Evolutionary conservation across 176 grass and related monocot genomes (phyloP).

Genomic region (Tillandsia leiboldiana): DNA sequence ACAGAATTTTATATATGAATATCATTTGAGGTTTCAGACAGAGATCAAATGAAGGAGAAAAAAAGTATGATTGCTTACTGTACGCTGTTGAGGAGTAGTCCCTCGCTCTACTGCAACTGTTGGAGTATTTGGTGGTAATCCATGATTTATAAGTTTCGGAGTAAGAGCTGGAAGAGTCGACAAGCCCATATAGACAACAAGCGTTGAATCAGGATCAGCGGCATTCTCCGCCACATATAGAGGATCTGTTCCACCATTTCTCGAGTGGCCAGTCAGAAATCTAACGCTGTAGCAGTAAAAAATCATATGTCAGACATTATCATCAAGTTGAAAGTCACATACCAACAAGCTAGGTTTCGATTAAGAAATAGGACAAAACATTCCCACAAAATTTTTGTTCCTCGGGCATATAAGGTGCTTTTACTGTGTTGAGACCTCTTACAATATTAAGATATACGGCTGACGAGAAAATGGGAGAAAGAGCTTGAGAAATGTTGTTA

Average conservation of each 20-base stretch:
- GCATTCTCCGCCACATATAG: conserved; percentile 79
- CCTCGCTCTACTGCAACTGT: conserved; percentile 81
- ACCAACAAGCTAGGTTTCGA: conserved; percentile 9
- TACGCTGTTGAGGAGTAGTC: conserved; percentile 78
- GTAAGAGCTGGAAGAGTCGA: conserved; percentile 66
- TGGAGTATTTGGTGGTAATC: conserved; percentile 65
- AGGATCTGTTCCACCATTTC: conserved; percentile 91
- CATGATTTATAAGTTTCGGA: conserved; percentile 76
- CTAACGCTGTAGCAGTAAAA: conserved; percentile 54
- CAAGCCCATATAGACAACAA: conserved; percentile 96
- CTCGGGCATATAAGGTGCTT: not conserved
- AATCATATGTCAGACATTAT: conserved; percentile 6
- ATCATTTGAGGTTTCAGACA: not conserved
- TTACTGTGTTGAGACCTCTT: no score
- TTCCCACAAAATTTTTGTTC: not conserved
- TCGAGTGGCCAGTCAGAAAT: conserved; percentile 90
- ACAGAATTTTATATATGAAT: not conserved
- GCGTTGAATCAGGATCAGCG: conserved; percentile 77
- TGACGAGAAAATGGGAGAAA: not conserved
- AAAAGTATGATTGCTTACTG: conserved; percentile 24
- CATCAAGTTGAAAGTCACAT: not conserved
- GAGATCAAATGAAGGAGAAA: not conserved
- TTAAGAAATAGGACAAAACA: not conserved
- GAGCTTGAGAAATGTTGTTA: not conserved
- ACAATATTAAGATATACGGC: no score